phyloP scores from a whole-genome alignment of 2,329 filamentous ascomycete species.

The Macrophomina tecta region DNA sequence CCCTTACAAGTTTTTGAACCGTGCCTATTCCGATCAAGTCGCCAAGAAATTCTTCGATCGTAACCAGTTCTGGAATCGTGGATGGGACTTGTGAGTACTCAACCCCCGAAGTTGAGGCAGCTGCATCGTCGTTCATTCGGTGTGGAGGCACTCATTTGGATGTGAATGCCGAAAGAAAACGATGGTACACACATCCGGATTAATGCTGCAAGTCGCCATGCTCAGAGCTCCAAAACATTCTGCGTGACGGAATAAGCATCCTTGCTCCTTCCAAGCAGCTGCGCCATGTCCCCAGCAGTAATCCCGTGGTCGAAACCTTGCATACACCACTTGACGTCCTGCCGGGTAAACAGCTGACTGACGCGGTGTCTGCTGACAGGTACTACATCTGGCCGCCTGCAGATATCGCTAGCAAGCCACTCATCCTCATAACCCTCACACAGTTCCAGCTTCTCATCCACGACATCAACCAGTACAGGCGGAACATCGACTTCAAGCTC shows the following conservation, averaged over 20 bases:
- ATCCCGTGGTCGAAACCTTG: neutral
- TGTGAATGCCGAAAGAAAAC: too few relatives aligned
- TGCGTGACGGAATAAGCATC: too few relatives aligned
- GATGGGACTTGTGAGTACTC: constrained; percentile 77
- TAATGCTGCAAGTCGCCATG: too few relatives aligned
- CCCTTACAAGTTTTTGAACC: constrained; percentile 64
- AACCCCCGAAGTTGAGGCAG: neutral
- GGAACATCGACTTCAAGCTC: constrained; percentile 62
- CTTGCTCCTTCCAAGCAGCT: neutral
- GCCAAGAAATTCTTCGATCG: constrained; percentile 62
- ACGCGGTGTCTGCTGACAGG: constrained; percentile 47
- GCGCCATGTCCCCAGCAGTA: neutral
- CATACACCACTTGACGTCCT: neutral
- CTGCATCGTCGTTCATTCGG: too few relatives aligned
- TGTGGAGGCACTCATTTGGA: too few relatives aligned
- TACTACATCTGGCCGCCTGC: constrained; percentile 69
- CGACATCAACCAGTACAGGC: constrained; percentile 65
- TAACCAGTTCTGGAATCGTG: constrained; percentile 62
- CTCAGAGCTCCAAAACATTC: too few relatives aligned
- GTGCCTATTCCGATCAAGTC: constrained; percentile 53
- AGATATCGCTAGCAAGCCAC: constrained; percentile 53
- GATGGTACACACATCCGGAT: too few relatives aligned
- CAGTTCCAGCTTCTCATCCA: constrained; percentile 71
- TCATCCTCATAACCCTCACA: constrained; percentile 69
- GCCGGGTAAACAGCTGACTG: neutral